Base-by-base conservation (phyloP, 2,329 filamentous ascomycete genomes). In the Helotiales sp. region DNA sequence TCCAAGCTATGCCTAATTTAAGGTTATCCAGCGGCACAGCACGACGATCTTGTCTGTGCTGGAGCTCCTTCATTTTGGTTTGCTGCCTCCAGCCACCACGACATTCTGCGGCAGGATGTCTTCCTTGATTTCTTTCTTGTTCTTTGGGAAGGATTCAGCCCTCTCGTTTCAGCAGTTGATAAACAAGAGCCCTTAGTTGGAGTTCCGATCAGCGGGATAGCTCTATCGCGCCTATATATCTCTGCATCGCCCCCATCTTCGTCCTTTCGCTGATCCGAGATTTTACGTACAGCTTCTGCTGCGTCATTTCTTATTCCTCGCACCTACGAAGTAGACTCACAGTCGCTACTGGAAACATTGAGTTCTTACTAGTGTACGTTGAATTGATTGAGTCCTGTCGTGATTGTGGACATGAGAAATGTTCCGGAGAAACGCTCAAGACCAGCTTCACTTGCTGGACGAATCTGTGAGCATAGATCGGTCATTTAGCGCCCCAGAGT, bases 371-470 rank as follows among this genome's bases (percentile, higher is more conserved):
- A 57, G 4, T 20, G 40, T 6, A 6, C 20, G 4, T 34, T 37
- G 3, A 6, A 30, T 40, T 17, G 17, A 45, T 47, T 45, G 37
- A 60, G 32, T 22, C 7, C 22, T 61, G 15, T 24, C 28, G 24
- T 11, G 15, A 28, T 45, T 50, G 20, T 20, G 59, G 17, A 49
- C n/a, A 50, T 34, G 45, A 50, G 24, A 43, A 22, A 64, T 64
- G 57, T 49, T 40, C 24, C 47, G 55, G 40, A 49, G 37, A 28
- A 45, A 26, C 26, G 37, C 49, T 32, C 57, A 60, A 54, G 64
- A 61, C 15, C 64, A 40, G 49, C 49, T 57, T 30, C 64, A 58
- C 47, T 59, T 66, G 13, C 58, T 66, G 8, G 58, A 43, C 3
- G n/a, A 54, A 32, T 24, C 17, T 11, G 34, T 34, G 32, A 60